phyloP scores from a whole-genome alignment of 768 basidiomycete genomes.

The Lactarius sanguifluus region DNA sequence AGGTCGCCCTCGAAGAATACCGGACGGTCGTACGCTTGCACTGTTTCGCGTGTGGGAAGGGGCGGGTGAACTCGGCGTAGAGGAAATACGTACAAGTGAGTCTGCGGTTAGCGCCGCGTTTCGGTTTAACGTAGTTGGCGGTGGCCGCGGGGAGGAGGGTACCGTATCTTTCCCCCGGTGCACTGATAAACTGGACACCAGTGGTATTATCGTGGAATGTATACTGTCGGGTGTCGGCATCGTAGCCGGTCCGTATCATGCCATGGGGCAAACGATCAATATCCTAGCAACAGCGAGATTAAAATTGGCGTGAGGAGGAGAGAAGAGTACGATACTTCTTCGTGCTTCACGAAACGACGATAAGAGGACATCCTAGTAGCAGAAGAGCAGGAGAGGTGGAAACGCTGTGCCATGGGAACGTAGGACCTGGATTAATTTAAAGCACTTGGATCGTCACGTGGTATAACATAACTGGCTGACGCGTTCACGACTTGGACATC shows the following conservation, averaged over 20 bases:
- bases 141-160: conserved; percentile 19
- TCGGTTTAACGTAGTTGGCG: conserved; percentile 5
- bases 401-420: not conserved
- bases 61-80: not conserved
- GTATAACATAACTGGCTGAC: not conserved
- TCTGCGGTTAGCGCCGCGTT: conserved; percentile 15
- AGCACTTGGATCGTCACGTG: not conserved
- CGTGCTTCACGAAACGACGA: conserved; percentile 9
- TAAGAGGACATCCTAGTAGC: conserved; percentile 6
- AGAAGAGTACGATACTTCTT: conserved; percentile 2
- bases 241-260: conserved; percentile 24
- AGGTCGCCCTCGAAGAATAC: conserved; percentile 19
- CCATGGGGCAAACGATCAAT: conserved; percentile 20
- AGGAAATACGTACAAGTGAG: conserved; percentile 14
- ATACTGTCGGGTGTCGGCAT: conserved; percentile 24
- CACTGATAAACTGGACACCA: conserved; percentile 8
- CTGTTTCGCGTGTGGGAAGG: not conserved
- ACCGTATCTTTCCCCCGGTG: conserved; percentile 24
- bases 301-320: not conserved
- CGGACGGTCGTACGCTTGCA: conserved; percentile 24
- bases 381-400: not conserved
- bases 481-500: not conserved
- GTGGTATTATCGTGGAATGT: conserved; percentile 18
- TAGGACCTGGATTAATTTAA: not conserved
- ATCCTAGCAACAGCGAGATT: conserved; percentile 14